Evolutionary conservation across 805 yeast genomes (phyloP).

Genomic region (Ogataea zsoltii): DNA sequence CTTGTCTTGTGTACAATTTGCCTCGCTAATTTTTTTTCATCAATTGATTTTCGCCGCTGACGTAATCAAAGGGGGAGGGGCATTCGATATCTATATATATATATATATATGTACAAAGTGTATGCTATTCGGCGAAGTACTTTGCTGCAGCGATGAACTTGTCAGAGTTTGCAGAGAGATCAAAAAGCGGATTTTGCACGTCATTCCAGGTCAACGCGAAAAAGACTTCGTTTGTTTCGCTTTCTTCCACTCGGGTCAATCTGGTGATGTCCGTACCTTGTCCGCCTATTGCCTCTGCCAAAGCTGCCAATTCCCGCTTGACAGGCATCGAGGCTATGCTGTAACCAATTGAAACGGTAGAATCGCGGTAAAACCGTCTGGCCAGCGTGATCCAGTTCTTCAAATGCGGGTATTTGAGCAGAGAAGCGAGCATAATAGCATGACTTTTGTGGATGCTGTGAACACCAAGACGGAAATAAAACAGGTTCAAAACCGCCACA

Average conservation of each 20-base stretch:
- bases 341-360: conserved; percentile 8
- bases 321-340: conserved; percentile 6
- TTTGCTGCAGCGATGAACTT: too few relatives aligned
- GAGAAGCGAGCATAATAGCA: conserved; percentile 10
- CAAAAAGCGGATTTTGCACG: conserved; percentile 13
- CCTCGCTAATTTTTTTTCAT: conserved; percentile 1
- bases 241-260: conserved; percentile 14
- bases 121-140: too few relatives aligned
- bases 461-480: conserved; percentile 7
- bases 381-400: conserved; percentile 23
- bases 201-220: conserved; percentile 16
- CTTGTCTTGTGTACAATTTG: conserved; percentile 5
- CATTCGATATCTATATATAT: neutral
- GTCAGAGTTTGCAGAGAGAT: conserved; percentile 9
- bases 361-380: conserved; percentile 22
- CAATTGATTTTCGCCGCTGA: neutral
- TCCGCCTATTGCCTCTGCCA: conserved; percentile 13
- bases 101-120: too few relatives aligned
- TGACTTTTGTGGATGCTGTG: conserved; percentile 20
- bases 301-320: neutral
- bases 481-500: conserved; percentile 24
- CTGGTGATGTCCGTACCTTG: conserved; percentile 7
- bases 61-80: neutral
- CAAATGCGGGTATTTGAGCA: conserved; percentile 13
- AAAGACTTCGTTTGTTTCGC: conserved; percentile 9